Evolutionary conservation across 176 grass and related monocot genomes (phyloP).

Genomic region (Panicum miliaceum): DNA sequence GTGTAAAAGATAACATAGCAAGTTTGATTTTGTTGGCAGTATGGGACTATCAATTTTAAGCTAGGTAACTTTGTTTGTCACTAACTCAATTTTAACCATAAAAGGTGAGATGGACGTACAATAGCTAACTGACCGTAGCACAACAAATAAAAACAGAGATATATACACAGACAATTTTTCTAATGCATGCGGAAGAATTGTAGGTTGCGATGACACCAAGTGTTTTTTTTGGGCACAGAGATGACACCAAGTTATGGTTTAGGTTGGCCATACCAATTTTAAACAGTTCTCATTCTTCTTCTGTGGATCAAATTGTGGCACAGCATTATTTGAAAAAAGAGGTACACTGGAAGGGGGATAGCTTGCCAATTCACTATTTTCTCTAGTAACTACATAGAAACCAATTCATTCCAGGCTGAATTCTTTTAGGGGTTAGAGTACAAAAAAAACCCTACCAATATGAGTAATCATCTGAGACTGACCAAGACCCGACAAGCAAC

Average conservation of each 20-base stretch:
- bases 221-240: background rate
- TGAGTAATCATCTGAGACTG: background rate
- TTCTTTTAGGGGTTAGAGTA: background rate
- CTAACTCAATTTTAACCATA: conserved; percentile 21
- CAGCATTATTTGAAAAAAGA: background rate
- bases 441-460: background rate
- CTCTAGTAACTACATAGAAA: background rate
- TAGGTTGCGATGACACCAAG: background rate
- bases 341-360: background rate
- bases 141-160: background rate
- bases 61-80: conserved; percentile 18
- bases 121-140: background rate
- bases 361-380: background rate
- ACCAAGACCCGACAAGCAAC: background rate
- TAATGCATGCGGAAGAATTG: conserved; percentile 23
- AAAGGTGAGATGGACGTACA: background rate
- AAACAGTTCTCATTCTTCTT: background rate
- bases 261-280: background rate
- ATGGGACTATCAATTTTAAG: background rate
- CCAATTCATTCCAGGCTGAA: background rate
- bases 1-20: background rate
- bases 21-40: background rate
- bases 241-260: background rate
- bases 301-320: background rate
- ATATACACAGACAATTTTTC: background rate